A percentile compares a stretch with the other conserved stretches of the same genome.
Conservation (phyloP, 495 filamentous ascomycete genomes). For the Paragyromitra xinjiangensis region DNA sequence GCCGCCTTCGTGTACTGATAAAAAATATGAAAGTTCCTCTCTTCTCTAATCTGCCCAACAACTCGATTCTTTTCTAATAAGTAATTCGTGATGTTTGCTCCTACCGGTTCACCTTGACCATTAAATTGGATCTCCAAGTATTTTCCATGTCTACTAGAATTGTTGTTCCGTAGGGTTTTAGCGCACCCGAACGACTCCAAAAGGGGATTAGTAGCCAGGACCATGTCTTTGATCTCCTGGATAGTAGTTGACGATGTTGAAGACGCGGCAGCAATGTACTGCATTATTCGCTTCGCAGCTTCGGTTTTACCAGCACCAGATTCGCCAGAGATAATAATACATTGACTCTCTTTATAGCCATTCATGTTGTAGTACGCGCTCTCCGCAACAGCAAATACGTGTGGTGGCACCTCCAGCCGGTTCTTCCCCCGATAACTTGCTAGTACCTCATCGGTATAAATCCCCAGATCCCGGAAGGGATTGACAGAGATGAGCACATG, state of each 20-base stretch:
- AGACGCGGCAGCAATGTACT: conserved; percentile 97
- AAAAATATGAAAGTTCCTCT: conserved; percentile 99
- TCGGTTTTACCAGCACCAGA: conserved; percentile 99
- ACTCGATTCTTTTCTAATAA: conserved; percentile 94
- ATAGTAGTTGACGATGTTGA: conserved; percentile 90
- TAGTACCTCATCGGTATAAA: conserved; percentile 94
- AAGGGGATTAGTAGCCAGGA: conserved; percentile 95
- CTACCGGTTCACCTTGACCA: conserved; percentile 86
- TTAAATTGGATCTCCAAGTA: conserved; percentile 99
- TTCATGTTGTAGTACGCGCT: conserved; percentile 99
- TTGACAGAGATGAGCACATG: conserved; percentile 99
- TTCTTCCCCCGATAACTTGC: conserved; percentile 95
- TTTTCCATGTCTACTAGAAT: conserved; percentile 97
- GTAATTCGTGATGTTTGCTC: conserved; percentile 98
- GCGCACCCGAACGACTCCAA: conserved; percentile 98
- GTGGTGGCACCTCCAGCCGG: conserved; percentile 90
- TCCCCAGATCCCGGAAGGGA: conserved; percentile 96
- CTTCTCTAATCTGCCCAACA: conserved; percentile 92
- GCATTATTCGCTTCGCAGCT: conserved; percentile 98
- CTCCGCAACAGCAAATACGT: conserved; percentile 98
- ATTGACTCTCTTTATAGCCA: conserved; percentile 98
- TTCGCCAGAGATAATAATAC: conserved; percentile 97
- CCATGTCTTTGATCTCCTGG: conserved; percentile 98
- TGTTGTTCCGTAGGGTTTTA: conserved; percentile 98
- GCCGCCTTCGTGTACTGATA: conserved; percentile 98